A percentile compares a stretch with the other conserved stretches of the same genome.
These are phyloP conservation scores for Colletotrichum eleusines DNA, from an alignment of 2,329 filamentous ascomycete genomes.

Conservation along the genomic window DNA sequence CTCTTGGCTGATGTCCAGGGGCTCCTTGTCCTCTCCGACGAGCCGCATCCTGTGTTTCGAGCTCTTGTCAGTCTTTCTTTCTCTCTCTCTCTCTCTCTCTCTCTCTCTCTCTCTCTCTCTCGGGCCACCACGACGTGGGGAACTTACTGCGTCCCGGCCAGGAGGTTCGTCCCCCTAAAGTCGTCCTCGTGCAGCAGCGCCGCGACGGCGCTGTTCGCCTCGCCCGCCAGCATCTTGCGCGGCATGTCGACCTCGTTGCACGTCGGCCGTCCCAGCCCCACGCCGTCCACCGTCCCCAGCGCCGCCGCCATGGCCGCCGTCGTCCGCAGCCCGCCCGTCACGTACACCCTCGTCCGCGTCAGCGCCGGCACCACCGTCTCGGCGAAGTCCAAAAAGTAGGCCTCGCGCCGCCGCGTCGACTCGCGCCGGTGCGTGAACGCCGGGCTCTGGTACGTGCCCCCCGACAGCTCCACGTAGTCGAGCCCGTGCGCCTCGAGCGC, in stretches of 20 bases:
- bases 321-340: constrained; percentile 70
- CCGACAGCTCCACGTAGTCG: constrained; percentile 70
- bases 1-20: constrained; percentile 49
- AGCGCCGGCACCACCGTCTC: constrained; percentile 60
- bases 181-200: constrained; percentile 62
- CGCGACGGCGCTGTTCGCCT: constrained; percentile 62
- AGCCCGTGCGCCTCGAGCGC: constrained; percentile 62
- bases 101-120: neutral
- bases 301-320: constrained; percentile 69
- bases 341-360: constrained; percentile 66
- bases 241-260: constrained; percentile 50
- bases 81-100: neutral
- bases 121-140: too few species aligned
- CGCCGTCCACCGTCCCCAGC: constrained; percentile 67
- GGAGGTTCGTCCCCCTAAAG: constrained; percentile 54
- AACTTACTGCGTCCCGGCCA: constrained; percentile 50
- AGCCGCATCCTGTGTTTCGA: constrained; percentile 46
- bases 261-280: constrained; percentile 64
- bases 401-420: constrained; percentile 66
- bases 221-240: constrained; percentile 49
- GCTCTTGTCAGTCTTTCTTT: constrained; percentile 6
- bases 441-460: constrained; percentile 69
- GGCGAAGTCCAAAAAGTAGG: constrained; percentile 72
- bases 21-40: constrained; percentile 49
- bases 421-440: constrained; percentile 66